These are phyloP conservation scores for Kluyveromyces dobzhanskii DNA, from an alignment of 805 yeast species.

Conservation along the genomic window DNA sequence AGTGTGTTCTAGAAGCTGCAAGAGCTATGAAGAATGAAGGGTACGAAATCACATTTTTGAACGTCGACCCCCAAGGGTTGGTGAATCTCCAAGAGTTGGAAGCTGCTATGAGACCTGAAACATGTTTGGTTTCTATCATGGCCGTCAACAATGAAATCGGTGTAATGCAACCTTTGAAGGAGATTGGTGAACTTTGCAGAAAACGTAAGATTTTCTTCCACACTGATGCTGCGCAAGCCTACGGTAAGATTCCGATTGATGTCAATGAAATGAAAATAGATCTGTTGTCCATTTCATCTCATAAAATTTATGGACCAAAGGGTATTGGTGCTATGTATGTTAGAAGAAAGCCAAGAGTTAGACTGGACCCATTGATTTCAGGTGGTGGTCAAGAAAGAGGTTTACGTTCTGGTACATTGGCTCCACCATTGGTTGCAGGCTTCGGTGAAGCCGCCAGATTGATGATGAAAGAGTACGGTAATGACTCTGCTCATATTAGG, in stretches of 20 bases:
- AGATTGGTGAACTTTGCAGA: conserved; percentile 83
- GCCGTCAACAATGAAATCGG: conserved; percentile 98
- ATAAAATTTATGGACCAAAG: conserved; percentile 96
- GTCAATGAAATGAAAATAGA: conserved; percentile 92
- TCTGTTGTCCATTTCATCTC: conserved; percentile 87
- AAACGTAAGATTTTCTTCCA: conserved; percentile 90
- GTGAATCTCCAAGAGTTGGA: conserved; percentile 70
- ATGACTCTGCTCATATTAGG: conserved; percentile 63
- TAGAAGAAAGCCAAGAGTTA: conserved; percentile 96
- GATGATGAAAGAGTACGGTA: conserved; percentile 61
- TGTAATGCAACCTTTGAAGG: conserved; percentile 91
- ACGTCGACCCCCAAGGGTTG: conserved; percentile 75
- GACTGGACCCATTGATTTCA: conserved; percentile 87
- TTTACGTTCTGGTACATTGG: conserved; percentile 89
- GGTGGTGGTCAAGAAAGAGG: conserved; percentile 99
- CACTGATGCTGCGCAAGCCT: conserved; percentile 96
- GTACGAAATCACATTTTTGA: conserved; percentile 87
- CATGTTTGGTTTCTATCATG: conserved; percentile 87
- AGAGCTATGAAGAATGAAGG: conserved; percentile 95
- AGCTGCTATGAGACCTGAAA: conserved; percentile 80
- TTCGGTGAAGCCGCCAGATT: conserved; percentile 96
- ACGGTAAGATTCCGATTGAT: conserved; percentile 86
- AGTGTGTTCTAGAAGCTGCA: conserved; percentile 96
- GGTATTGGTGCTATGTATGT: conserved; percentile 94
- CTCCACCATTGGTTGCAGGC: conserved; percentile 94